Conservation (phyloP, 768 basidiomycete genomes). For the Suillus placidus region DNA sequence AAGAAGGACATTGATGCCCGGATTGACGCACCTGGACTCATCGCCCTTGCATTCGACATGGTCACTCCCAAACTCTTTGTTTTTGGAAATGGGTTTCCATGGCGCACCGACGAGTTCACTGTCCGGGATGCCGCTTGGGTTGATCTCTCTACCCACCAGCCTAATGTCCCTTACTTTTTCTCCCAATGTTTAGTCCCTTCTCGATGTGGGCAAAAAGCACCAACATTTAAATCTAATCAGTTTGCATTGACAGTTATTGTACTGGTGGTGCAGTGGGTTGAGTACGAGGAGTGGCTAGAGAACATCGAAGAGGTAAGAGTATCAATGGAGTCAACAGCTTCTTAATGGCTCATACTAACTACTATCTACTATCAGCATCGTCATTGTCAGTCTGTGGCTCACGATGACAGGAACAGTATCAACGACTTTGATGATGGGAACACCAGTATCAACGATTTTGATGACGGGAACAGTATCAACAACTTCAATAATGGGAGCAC, state of each 20-base stretch:
- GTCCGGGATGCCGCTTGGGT: conserved; percentile 9
- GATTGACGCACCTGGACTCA: no score
- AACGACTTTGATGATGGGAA: no score
- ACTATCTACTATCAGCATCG: no score
- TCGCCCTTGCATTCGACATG: background rate
- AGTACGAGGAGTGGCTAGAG: conserved; percentile 1
- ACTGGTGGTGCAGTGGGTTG: background rate
- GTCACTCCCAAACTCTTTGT: background rate
- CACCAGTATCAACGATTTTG: no score
- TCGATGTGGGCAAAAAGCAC: background rate
- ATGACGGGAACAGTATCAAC: no score
- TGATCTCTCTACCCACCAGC: background rate
- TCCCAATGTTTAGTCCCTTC: conserved; percentile 4
- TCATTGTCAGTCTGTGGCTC: no score
- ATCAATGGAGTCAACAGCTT: no score
- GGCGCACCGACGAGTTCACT: background rate
- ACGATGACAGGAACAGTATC: no score
- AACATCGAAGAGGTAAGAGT: conserved; percentile 2
- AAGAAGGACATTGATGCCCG: no score
- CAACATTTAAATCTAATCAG: background rate
- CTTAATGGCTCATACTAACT: no score
- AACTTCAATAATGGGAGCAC: no score
- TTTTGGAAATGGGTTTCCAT: background rate
- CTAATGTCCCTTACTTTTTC: conserved; percentile 4
- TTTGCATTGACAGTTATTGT: conserved; percentile 7